Base-by-base conservation (phyloP, 768 basidiomycete species). In the Mycena indigotica region DNA sequence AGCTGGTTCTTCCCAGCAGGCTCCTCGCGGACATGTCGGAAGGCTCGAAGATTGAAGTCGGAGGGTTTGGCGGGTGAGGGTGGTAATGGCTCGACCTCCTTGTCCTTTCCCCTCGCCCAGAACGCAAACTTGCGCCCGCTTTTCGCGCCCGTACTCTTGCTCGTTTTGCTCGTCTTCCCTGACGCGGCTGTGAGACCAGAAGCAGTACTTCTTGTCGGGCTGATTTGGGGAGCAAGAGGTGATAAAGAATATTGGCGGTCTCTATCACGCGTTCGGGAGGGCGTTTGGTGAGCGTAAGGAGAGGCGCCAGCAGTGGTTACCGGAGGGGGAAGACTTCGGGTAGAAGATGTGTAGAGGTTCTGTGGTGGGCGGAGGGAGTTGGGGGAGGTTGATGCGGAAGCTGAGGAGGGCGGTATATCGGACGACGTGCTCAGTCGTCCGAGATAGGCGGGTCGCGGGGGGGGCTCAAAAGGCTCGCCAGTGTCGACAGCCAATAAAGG, bases 21-120 rank as follows among this genome's bases (percentile, higher is more conserved):
- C 17, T 35, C 32, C 17, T 8, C 32, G 17, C 21, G 15, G 5
- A 58, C 61, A 24, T 62, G 61, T 29, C 61, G 50, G 28, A 62
- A 62, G 24, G 57, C 40, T 1, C 53, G 41, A 23, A 62, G 26
- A 15, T 55, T 62, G 19, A 62, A 58, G 12, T 49, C 61, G 21
- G 50, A 35, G 32, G 32, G 32, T n/a, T n/a, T n/a, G n/a, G n/a
- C n/a, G n/a, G n/a, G n/a, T n/a, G n/a, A n/a, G n/a, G 35, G 35
- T n/a, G 35, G 35, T n/a, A 38, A 10, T 38, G 12, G 12, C 35
- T 38, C 35, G 12, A 10, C 35, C 10, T 38, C 35, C 35, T 38
- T 38, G 35, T n/a, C 35, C 35, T 38, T 38, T 10, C 12, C 10
- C 35, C 35, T 38, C 15, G 3, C 26, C 53, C 56, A 62, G 26